phyloP scores from a whole-genome alignment of 805 yeast genomes.

The Brettanomyces sp. region DNA sequence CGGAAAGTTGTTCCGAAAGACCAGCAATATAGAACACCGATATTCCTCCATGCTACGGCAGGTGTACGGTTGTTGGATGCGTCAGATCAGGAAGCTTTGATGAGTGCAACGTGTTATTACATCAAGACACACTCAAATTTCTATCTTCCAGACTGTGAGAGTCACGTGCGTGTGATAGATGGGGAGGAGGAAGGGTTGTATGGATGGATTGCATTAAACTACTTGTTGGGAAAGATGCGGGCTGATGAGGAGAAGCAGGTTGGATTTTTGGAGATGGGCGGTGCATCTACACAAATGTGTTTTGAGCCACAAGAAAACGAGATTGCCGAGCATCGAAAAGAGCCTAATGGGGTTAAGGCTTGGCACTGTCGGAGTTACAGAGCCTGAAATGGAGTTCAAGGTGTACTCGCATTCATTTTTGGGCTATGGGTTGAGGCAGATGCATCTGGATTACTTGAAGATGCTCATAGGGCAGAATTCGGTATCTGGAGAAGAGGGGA shows the following conservation, averaged over 20 bases:
- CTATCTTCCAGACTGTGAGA: conserved; percentile 50
- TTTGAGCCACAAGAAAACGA: conserved; percentile 48
- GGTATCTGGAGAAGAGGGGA: not conserved
- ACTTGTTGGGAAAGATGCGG: conserved; percentile 37
- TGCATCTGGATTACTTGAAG: conserved; percentile 35
- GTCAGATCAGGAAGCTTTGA: conserved; percentile 31
- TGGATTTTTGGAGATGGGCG: conserved; percentile 57
- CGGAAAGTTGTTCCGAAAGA: conserved; percentile 46
- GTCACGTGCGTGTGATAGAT: conserved; percentile 51
- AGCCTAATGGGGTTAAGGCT: conserved; percentile 38
- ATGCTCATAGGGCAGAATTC: not conserved
- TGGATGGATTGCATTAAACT: conserved; percentile 60
- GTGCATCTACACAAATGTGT: conserved; percentile 57
- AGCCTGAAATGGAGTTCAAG: conserved; percentile 24
- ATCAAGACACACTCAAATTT: conserved; percentile 38
- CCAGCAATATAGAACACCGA: conserved; percentile 55
- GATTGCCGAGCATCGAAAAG: conserved; percentile 33
- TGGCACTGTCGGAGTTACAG: conserved; percentile 21
- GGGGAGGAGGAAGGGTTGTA: conserved; percentile 62
- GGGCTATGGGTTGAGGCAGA: conserved; percentile 54
- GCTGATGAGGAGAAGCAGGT: conserved; percentile 32
- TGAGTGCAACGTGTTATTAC: conserved; percentile 41
- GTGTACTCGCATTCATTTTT: conserved; percentile 48
- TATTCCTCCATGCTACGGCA: conserved; percentile 62
- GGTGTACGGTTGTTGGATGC: conserved; percentile 55